Base-by-base conservation (phyloP, 169 alveolate species). In the Besnoitia besnoiti region DNA sequence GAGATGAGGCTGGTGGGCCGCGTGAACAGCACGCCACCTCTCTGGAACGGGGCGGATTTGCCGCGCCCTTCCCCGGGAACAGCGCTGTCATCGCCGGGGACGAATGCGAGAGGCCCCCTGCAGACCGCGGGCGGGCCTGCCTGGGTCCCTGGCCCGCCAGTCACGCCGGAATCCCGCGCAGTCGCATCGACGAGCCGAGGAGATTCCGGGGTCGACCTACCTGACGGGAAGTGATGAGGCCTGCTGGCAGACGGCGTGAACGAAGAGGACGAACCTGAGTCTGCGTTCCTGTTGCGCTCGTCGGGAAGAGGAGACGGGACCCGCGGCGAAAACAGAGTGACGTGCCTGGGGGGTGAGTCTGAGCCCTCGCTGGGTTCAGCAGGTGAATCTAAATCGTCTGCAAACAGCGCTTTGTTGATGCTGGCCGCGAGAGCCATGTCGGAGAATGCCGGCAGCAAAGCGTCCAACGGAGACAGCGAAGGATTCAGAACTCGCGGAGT, bases 401-500 rank as follows among this genome's bases (percentile, higher is more conserved):
- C 90, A 33, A 90, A 90, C 35, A 90, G 90, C 37, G 93, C 93
- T 50, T 79, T 90, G 84, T 90, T 79, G 46, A 90, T 90, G 33
- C 89, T 67, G 51, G 93, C 93, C 5, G 93, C 93, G 5, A 90
- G 40, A 33, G 85, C 93, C 93, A 76, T 55, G 44, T 85, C 85
- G 24, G 93, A 75, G 40, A 90, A 90, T n/a, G 87, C 87, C 5
- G 87, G 87, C 37, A 39, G 87, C 14, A 77, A 35, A 24, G 61
- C 87, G 35, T 77, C 87, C 59, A 77, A 37, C 37, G 87, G 87
- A 30, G 87, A 77, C 87, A 77, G 40, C 35, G 87, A 77, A 21
- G 87, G 61, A 77, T 77, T 77, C 49, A 35, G 8, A 0, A 33
- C 73, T 33, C 35, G 7, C 73, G 73, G 35, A 21, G 35, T 55